Conservation (phyloP, 768 basidiomycete genomes). For the Multifurca ochricompacta region DNA sequence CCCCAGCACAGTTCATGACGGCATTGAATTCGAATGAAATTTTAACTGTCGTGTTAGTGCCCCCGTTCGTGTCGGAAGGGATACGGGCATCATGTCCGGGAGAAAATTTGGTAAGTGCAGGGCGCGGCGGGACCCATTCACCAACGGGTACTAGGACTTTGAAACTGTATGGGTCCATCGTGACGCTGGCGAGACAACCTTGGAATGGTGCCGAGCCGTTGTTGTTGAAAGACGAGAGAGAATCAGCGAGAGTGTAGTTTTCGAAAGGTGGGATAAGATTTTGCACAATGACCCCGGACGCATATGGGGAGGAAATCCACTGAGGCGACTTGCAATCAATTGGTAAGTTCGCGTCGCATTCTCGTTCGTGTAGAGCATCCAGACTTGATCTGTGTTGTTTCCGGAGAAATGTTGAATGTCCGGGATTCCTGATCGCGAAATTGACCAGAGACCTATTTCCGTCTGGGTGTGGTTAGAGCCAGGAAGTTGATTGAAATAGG, state of each 20-base stretch:
- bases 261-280: constrained; percentile 86
- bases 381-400: constrained; percentile 56
- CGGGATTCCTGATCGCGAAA: constrained; percentile 55
- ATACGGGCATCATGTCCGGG: constrained; percentile 87
- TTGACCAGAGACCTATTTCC: constrained; percentile 86
- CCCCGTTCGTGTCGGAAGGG: constrained; percentile 35
- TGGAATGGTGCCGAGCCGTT: constrained; percentile 54
- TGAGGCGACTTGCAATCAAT: constrained; percentile 45
- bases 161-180: constrained; percentile 69
- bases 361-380: constrained; percentile 83
- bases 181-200: constrained; percentile 64
- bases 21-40: constrained; percentile 75
- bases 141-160: constrained; percentile 65
- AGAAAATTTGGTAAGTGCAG: constrained; percentile 67
- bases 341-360: constrained; percentile 62
- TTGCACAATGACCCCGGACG: constrained; percentile 47
- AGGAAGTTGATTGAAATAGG: constrained; percentile 64
- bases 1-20: constrained; percentile 62
- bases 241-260: constrained; percentile 58
- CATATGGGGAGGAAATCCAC: constrained; percentile 81
- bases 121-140: constrained; percentile 64
- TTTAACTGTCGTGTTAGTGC: constrained; percentile 49
- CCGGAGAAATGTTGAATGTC: constrained; percentile 57
- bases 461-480: constrained; percentile 78
- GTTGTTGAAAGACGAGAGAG: constrained; percentile 53